Base-by-base conservation (phyloP, 78 protist genomes). In the Monosiga brevicollis region DNA sequence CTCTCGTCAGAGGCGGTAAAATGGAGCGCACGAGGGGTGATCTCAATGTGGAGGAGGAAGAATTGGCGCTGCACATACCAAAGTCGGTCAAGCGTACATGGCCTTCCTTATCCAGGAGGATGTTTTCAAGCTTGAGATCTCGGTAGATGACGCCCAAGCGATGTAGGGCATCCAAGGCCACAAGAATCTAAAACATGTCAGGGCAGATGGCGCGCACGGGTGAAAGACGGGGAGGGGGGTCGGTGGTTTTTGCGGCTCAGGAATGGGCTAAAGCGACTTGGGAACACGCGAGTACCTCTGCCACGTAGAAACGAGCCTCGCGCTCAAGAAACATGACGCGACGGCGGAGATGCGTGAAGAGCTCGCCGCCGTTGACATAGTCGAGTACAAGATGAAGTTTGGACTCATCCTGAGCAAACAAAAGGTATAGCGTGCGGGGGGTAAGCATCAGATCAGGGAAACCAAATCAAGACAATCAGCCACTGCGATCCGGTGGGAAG, bases 11-110 rank as follows among this genome's bases (percentile, higher is more conserved):
- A 76, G 22, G 22, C 32, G 11, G 41, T 24, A n/a, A n/a, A n/a
- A n/a, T n/a, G n/a, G n/a, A n/a, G n/a, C n/a, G n/a, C n/a, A n/a
- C 62, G 62, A 78, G 2, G 34, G 81, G 22, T 15, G 34, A 11
- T 3, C 35, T 11, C 41, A 9, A n/a, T 3, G 81, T 23, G 62
- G 15, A 15, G 62, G 62, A 49, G 62, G 62, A 49, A 49, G 62
- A 49, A 49, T 6, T 15, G 62, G 15, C 29, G 62, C 62, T 20
- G 77, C 87, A 79, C 73, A 87, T 26, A 2, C 91, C 98, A 73
- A 96, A 96, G 71, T 96, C 98, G 0, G 98, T 88, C 86, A 96
- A 89, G 23, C 90, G 84, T 9, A 95, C 90, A 85, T 94, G 97
- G 22, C 97, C 88, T 6, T 75, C n/a, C 22, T 2, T 2, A 32